These are phyloP conservation scores for Aspergillus uvarum DNA, from an alignment of 2,329 filamentous ascomycete genomes.

Conservation along the genomic window DNA sequence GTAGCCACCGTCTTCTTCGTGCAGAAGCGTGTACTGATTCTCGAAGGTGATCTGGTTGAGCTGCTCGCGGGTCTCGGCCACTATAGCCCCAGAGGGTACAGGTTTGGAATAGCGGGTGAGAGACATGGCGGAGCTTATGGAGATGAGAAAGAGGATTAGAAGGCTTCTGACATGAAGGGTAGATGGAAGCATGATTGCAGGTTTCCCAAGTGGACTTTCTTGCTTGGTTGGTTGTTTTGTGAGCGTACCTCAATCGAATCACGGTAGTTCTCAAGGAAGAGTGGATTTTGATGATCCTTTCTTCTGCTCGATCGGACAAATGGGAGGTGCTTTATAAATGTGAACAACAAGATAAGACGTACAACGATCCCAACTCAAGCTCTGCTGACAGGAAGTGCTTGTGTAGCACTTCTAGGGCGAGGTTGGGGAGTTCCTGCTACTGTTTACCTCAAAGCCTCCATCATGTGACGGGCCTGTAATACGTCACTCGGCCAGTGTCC, in stretches of 20 bases:
- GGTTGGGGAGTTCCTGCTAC: background rate
- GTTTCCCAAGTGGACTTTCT: background rate
- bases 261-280: background rate
- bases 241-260: background rate
- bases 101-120: background rate
- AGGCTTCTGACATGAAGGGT: background rate
- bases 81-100: background rate
- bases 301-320: background rate
- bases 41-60: background rate
- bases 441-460: background rate
- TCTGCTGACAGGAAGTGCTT: background rate
- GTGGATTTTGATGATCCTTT: background rate
- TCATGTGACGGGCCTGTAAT: background rate
- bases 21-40: background rate
- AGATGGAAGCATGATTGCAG: background rate
- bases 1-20: background rate
- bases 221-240: background rate
- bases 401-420: background rate
- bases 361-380: background rate
- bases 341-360: background rate
- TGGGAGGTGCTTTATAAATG: background rate
- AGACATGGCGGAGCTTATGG: background rate
- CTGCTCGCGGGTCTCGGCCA: background rate
- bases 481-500: background rate
- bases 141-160: background rate